Conservation (phyloP, 2,329 filamentous ascomycete genomes). For the Aspergillus transmontanensis region DNA sequence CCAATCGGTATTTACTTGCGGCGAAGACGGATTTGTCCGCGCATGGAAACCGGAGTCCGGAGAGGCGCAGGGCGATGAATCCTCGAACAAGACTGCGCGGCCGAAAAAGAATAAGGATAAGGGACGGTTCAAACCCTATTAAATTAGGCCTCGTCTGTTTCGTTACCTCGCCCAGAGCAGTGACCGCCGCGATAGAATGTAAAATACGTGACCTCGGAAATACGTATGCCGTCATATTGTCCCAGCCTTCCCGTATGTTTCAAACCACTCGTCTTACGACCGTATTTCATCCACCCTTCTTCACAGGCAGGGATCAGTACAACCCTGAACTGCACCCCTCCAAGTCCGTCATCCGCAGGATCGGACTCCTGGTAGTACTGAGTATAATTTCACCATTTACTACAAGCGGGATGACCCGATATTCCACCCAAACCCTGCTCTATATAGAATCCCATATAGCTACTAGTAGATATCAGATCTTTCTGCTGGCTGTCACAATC, state of each 20-base stretch:
- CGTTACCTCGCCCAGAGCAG: background rate
- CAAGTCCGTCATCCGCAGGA: background rate
- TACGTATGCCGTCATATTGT: background rate
- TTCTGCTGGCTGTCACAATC: background rate
- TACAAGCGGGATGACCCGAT: background rate
- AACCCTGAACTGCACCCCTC: background rate
- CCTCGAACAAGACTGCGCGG: constrained; percentile 26
- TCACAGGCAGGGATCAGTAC: background rate
- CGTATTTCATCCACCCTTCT: background rate
- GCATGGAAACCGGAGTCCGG: constrained; percentile 37
- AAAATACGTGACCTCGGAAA: constrained; percentile 1
- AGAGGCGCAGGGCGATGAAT: constrained; percentile 15
- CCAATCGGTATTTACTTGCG: constrained; percentile 47
- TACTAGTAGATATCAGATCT: no score
- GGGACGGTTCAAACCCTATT: constrained; percentile 43
- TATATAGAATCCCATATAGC: background rate
- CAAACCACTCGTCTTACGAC: background rate
- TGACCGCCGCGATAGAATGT: background rate
- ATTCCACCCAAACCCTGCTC: background rate
- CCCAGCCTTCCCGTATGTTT: background rate
- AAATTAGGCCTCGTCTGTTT: constrained; percentile 10
- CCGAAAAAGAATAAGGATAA: constrained; percentile 38
- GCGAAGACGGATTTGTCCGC: constrained; percentile 48
- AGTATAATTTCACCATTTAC: background rate
- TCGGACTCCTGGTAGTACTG: background rate